Percentiles rank a stretch among this genome's conserved stretches.
Conservation (phyloP, 495 filamentous ascomycete species). For the Neurospora hispaniola region DNA sequence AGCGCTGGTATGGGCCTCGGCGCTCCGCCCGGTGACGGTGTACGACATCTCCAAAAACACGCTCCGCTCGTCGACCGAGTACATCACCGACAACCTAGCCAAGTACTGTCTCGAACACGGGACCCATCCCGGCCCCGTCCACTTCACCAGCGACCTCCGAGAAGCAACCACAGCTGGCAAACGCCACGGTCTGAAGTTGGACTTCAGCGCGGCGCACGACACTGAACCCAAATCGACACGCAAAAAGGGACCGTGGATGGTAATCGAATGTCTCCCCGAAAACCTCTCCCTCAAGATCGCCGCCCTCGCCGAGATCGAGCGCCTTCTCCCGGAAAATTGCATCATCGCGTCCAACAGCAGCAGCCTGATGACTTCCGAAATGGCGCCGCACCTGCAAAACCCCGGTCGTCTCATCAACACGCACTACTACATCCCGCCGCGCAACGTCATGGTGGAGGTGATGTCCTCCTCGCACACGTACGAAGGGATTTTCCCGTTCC, state of each 20-base stretch:
- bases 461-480: slow-evolving; percentile 45
- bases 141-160: slow-evolving; percentile 17
- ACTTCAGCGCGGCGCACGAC: slow-evolving; percentile 4
- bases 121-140: slow-evolving; percentile 25
- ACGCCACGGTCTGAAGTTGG: slow-evolving; percentile 4
- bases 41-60: slow-evolving; percentile 25
- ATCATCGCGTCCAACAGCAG: slow-evolving; percentile 45
- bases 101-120: slow-evolving; percentile 17
- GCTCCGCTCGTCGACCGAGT: slow-evolving; percentile 17
- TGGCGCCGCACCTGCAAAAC: slow-evolving; percentile 30
- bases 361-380: slow-evolving; percentile 37
- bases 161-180: slow-evolving; percentile 16
- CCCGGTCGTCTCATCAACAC: slow-evolving; percentile 38
- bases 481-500: slow-evolving; percentile 31
- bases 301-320: slow-evolving; percentile 38
- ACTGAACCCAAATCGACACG: slow-evolving; percentile 17
- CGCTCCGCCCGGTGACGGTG: slow-evolving; percentile 23
- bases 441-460: slow-evolving; percentile 40
- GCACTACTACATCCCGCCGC: slow-evolving; percentile 48
- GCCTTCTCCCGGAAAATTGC: slow-evolving; percentile 28
- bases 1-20: slow-evolving; percentile 28
- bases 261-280: slow-evolving; percentile 51
- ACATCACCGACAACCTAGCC: slow-evolving; percentile 27
- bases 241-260: slow-evolving; percentile 30
- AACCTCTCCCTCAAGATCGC: slow-evolving; percentile 40